These are phyloP conservation scores for Phytomonas sp. DNA, from an alignment of 208 protist species.

Conservation along the genomic window DNA sequence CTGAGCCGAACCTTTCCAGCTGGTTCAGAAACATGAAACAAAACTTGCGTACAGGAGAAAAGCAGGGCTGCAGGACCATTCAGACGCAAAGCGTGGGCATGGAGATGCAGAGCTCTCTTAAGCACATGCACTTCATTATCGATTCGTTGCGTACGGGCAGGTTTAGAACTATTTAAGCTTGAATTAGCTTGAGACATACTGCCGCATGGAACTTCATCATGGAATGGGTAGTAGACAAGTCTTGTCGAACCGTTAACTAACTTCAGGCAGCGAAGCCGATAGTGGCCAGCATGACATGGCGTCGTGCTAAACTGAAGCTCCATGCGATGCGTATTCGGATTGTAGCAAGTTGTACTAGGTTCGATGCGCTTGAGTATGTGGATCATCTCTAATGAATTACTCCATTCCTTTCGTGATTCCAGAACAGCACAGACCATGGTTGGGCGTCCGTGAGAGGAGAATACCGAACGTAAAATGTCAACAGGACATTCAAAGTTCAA, in stretches of 20 bases:
- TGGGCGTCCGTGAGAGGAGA: not conserved
- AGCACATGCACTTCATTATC: not conserved
- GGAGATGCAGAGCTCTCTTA: not conserved
- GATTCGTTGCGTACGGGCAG: not conserved
- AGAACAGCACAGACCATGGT: slow-evolving; percentile 17
- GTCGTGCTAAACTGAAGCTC: slow-evolving; percentile 28
- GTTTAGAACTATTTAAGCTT: not conserved
- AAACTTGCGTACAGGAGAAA: not conserved
- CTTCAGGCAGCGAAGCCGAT: slow-evolving; percentile 40
- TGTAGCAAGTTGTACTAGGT: slow-evolving; percentile 18
- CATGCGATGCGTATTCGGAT: slow-evolving; percentile 22
- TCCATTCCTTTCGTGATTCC: slow-evolving; percentile 69
- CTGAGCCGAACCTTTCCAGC: slow-evolving; percentile 38
- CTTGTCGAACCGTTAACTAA: slow-evolving; percentile 33
- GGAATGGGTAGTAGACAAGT: slow-evolving; percentile 25
- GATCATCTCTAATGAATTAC: slow-evolving; percentile 33
- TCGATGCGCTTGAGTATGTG: slow-evolving; percentile 44
- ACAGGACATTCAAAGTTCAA: not conserved
- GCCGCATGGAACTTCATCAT: not conserved
- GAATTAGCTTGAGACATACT: not conserved
- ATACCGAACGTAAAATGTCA: not conserved
- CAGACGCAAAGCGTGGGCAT: not conserved
- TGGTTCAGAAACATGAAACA: slow-evolving; percentile 41
- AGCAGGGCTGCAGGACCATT: not conserved
- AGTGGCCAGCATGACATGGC: slow-evolving; percentile 57